phyloP scores from a whole-genome alignment of 441 rosid species.

The Erodium trifolium region DNA sequence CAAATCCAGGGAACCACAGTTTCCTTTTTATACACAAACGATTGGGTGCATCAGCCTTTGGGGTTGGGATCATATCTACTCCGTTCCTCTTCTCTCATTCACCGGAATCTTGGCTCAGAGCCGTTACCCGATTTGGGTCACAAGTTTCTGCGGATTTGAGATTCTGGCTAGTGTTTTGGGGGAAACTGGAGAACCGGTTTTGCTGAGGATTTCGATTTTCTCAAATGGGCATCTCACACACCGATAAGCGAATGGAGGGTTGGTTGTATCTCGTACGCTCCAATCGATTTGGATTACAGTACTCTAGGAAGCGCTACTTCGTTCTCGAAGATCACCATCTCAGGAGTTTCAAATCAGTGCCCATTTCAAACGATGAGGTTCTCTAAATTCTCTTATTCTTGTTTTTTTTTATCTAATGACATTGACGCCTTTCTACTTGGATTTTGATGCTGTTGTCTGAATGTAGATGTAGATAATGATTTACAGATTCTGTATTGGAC shows the following conservation, averaged over 20 bases:
- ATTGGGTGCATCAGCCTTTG: no score
- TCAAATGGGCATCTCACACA: constrained; percentile 29
- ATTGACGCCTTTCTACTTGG: neutral
- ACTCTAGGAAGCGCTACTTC: constrained; percentile 81
- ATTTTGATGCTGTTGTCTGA: neutral
- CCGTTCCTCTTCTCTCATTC: neutral
- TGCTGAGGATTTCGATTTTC: constrained; percentile 15
- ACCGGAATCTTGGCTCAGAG: neutral
- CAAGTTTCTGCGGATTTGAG: neutral
- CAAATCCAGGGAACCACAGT: neutral
- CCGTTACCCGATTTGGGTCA: neutral
- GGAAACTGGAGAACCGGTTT: constrained; percentile 2
- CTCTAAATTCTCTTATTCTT: neutral
- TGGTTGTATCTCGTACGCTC: constrained; percentile 79
- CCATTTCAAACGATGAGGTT: constrained; percentile 55
- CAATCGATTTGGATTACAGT: constrained; percentile 70
- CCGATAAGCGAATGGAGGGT: constrained; percentile 67
- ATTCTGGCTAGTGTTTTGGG: constrained; percentile 2
- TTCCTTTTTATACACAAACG: neutral
- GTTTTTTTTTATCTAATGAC: neutral
- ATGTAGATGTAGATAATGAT: neutral
- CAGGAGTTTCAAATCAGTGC: constrained; percentile 60
- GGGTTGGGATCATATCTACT: neutral
- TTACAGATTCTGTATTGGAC: neutral
- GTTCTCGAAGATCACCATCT: constrained; percentile 68